Percentiles rank a stretch among this genome's conserved stretches.
phyloP scores from a whole-genome alignment of 768 basidiomycete species.

The Podaxis rugospora region DNA sequence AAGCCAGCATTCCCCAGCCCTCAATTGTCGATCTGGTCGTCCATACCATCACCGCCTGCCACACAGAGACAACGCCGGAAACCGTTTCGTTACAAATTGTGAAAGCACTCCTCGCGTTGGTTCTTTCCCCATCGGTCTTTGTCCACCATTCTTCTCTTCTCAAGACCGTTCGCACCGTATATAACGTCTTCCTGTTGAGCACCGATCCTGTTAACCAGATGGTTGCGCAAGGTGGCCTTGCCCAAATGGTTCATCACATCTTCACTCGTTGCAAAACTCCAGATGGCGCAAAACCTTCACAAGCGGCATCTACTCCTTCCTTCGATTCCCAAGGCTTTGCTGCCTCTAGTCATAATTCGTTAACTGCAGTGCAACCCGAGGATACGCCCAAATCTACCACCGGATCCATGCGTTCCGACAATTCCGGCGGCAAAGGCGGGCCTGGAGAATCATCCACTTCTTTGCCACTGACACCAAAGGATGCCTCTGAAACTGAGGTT shows the following conservation, averaged over 20 bases:
- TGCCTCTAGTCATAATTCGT: conserved; percentile 1
- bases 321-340: neutral
- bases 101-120: conserved; percentile 86
- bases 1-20: conserved; percentile 50
- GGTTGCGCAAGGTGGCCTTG: conserved; percentile 96
- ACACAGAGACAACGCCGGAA: conserved; percentile 84
- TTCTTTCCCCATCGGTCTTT: conserved; percentile 80
- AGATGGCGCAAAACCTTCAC: conserved; percentile 14
- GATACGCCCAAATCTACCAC: neutral
- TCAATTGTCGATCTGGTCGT: conserved; percentile 91
- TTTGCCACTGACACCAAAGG: neutral
- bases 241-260: conserved; percentile 97
- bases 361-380: neutral
- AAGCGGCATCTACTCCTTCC: neutral
- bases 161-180: conserved; percentile 95
- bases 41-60: conserved; percentile 90
- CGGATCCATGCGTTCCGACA: neutral
- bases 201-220: conserved; percentile 91
- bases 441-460: conserved; percentile 8
- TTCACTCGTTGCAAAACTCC: conserved; percentile 73
- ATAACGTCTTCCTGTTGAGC: conserved; percentile 94
- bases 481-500: neutral
- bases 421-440: neutral
- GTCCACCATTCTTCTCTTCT: conserved; percentile 96
- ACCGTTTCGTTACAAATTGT: conserved; percentile 94